These are phyloP conservation scores for Syzygium syzygioides DNA, from an alignment of 441 rosid species.

Conservation along the genomic window DNA sequence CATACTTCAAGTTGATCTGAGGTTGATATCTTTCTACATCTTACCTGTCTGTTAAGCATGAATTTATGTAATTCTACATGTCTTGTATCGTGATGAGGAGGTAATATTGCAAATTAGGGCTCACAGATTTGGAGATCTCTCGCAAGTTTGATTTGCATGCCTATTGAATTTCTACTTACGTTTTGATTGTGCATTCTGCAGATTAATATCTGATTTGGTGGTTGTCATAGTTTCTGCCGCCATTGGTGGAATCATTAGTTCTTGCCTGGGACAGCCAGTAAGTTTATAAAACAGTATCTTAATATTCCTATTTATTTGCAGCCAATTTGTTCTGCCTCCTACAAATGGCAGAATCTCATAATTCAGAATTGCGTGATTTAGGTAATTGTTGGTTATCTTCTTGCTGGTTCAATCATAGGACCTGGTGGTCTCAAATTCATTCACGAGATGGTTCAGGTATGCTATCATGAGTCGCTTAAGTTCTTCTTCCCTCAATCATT, in stretches of 20 bases:
- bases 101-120: background rate
- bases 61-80: background rate
- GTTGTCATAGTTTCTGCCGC: constrained; percentile 98
- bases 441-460: constrained; percentile 98
- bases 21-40: constrained; percentile 40
- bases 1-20: constrained; percentile 92
- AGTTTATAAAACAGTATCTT: constrained; percentile 13
- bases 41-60: background rate
- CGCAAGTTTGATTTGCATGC: background rate
- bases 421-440: constrained; percentile 98
- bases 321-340: background rate
- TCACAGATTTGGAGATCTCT: background rate
- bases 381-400: constrained; percentile 98
- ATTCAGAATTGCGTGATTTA: constrained; percentile 12
- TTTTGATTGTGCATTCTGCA: constrained; percentile 24
- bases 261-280: constrained; percentile 98
- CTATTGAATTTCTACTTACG: constrained; percentile 4
- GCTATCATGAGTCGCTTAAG: constrained; percentile 1
- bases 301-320: background rate
- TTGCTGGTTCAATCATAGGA: constrained; percentile 93
- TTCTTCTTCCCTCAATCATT: background rate
- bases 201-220: constrained; percentile 96
- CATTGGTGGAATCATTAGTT: constrained; percentile 88
- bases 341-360: background rate
- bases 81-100: background rate